These are phyloP conservation scores for Nigrospora oryzae DNA, from an alignment of 2,329 filamentous ascomycete species.

Conservation along the genomic window DNA sequence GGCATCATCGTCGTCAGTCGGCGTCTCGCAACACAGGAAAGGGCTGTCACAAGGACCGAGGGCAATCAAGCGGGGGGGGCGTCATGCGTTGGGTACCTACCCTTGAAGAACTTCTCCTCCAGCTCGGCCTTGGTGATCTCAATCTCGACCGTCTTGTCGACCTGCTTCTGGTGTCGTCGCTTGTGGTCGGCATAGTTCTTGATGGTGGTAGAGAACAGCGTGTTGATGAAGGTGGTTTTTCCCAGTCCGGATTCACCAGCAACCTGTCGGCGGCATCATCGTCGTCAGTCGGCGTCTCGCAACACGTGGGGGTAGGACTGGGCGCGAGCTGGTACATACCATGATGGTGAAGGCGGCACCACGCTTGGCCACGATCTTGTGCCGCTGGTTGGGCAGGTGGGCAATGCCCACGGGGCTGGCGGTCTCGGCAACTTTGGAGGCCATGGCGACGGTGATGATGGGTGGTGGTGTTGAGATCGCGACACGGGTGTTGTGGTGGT, in stretches of 20 bases:
- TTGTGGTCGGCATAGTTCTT: conserved; percentile 99
- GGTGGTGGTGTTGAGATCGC: conserved; percentile 18
- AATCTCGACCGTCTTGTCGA: conserved; percentile 99
- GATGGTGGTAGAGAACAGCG: conserved; percentile 98
- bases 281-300: conserved; percentile 4
- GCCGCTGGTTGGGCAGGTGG: conserved; percentile 61
- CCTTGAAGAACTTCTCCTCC: conserved; percentile 99
- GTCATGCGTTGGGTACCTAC: conserved; percentile 37
- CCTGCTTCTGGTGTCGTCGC: conserved; percentile 97
- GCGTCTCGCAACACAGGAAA: background rate
- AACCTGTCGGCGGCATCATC: conserved; percentile 48
- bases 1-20: conserved; percentile 5
- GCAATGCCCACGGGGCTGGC: conserved; percentile 65
- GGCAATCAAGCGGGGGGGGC: no score
- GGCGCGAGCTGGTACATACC: conserved; percentile 45
- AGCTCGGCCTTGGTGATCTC: conserved; percentile 99
- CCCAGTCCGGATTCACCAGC: conserved; percentile 96
- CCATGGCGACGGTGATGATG: conserved; percentile 11
- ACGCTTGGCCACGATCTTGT: conserved; percentile 71
- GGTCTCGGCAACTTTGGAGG: conserved; percentile 35
- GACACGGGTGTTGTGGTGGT: conserved; percentile 1
- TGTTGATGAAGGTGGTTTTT: conserved; percentile 99
- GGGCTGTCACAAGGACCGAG: no score
- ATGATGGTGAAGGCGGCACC: conserved; percentile 99
- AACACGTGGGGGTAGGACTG: background rate